A percentile compares a stretch with the other conserved stretches of the same genome.
Conservation (phyloP, 2,329 filamentous ascomycete genomes). For the Alternaria arbusti region DNA sequence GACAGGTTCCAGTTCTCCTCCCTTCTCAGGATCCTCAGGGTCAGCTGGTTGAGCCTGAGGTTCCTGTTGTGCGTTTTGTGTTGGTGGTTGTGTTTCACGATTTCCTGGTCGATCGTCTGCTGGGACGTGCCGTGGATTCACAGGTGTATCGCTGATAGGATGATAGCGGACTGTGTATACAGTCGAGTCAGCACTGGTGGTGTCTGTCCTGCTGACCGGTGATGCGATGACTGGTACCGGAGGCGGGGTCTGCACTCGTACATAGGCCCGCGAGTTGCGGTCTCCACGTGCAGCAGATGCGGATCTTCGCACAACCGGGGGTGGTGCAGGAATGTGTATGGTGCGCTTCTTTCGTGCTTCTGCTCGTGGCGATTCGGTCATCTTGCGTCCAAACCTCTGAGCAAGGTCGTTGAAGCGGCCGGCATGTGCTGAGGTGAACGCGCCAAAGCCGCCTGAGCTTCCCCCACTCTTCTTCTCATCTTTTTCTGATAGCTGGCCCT, state of each 20-base stretch:
- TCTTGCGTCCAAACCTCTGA: conserved; percentile 36
- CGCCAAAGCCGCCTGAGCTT: conserved; percentile 27
- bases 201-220: conserved; percentile 66
- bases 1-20: conserved; percentile 19
- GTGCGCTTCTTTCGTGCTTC: conserved; percentile 41
- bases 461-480: conserved; percentile 40
- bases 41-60: conserved; percentile 13
- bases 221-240: conserved; percentile 57
- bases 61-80: conserved; percentile 6
- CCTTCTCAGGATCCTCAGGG: conserved; percentile 41
- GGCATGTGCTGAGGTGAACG: conserved; percentile 33
- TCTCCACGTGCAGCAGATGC: conserved; percentile 31
- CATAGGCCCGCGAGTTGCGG: conserved; percentile 36
- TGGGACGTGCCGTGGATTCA: conserved; percentile 21
- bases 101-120: conserved; percentile 23
- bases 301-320: conserved; percentile 36
- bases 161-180: conserved; percentile 70
- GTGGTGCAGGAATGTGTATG: conserved; percentile 43
- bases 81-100: conserved; percentile 7
- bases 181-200: conserved; percentile 67
- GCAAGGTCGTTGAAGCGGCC: conserved; percentile 36
- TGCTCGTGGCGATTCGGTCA: conserved; percentile 33
- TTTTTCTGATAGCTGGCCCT: conserved; percentile 38
- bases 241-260: conserved; percentile 43
- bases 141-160: conserved; percentile 55